These are phyloP conservation scores for Acanthamoeba sp. DNA, from an alignment of 208 protist species.

Conservation along the genomic window DNA sequence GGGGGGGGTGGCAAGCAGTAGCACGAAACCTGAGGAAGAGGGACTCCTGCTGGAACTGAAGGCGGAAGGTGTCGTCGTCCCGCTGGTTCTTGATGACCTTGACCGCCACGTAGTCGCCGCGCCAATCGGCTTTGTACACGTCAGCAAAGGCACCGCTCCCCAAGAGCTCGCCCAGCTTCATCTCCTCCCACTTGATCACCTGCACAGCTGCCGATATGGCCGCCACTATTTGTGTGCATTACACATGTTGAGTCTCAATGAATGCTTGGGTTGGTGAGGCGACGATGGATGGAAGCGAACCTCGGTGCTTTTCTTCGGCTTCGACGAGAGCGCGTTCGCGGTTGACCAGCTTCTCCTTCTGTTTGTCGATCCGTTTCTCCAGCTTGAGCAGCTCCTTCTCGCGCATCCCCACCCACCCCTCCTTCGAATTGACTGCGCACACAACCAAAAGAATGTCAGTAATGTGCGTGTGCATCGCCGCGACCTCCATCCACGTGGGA, in stretches of 20 bases:
- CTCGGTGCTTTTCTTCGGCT: background rate
- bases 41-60: conserved; percentile 71
- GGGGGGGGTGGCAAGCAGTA: background rate
- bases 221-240: background rate
- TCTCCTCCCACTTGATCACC: conserved; percentile 1
- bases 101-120: conserved; percentile 79
- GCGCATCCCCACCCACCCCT: background rate
- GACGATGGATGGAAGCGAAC: background rate
- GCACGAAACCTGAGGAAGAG: conserved; percentile 35
- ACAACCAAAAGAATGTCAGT: too few species aligned
- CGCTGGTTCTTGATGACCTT: conserved; percentile 69
- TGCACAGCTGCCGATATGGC: conserved; percentile 24
- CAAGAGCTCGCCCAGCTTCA: conserved; percentile 32
- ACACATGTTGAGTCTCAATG: too few species aligned
- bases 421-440: background rate
- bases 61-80: background rate
- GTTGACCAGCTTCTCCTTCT: background rate
- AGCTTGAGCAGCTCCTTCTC: background rate
- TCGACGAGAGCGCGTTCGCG: background rate
- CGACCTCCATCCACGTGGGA: background rate
- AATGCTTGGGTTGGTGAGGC: background rate
- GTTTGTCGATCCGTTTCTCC: background rate
- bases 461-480: too few species aligned
- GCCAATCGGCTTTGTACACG: conserved; percentile 77
- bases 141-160: conserved; percentile 78